Percentiles rank a stretch among this genome's conserved stretches.
These are phyloP conservation scores for Eucalyptus decipiens DNA, from an alignment of 345 rosid species.

Conservation along the genomic window DNA sequence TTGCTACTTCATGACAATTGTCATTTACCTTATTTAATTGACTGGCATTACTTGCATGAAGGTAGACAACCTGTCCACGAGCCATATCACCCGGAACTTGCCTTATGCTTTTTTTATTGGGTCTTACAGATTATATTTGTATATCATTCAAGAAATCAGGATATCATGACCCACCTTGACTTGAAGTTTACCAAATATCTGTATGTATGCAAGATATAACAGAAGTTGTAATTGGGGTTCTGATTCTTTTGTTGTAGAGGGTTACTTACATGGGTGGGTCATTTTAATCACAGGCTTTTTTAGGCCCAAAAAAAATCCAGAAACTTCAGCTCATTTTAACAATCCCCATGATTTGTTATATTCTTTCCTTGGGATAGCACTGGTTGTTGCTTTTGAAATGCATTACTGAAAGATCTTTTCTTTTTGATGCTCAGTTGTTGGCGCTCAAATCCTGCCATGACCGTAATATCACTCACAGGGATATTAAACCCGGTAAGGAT, in stretches of 20 bases:
- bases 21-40: not conserved
- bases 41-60: not conserved
- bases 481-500: conserved; percentile 85
- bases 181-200: not conserved
- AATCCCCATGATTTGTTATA: not conserved
- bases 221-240: not conserved
- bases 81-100: not conserved
- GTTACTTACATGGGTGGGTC: not conserved
- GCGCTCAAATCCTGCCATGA: conserved; percentile 90
- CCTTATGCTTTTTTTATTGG: not conserved
- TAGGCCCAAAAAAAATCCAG: not conserved
- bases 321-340: not conserved
- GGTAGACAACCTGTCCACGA: not conserved
- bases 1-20: not conserved
- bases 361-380: not conserved
- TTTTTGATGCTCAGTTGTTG: conserved; percentile 42
- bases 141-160: not conserved
- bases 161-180: not conserved
- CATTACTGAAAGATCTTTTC: not conserved
- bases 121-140: not conserved
- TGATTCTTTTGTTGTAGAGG: not conserved
- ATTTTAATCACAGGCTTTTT: not conserved
- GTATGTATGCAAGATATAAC: not conserved
- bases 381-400: not conserved
- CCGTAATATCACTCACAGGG: conserved; percentile 92